phyloP scores from a whole-genome alignment of 176 grass and related monocot species.

The Ensete glaucum region DNA sequence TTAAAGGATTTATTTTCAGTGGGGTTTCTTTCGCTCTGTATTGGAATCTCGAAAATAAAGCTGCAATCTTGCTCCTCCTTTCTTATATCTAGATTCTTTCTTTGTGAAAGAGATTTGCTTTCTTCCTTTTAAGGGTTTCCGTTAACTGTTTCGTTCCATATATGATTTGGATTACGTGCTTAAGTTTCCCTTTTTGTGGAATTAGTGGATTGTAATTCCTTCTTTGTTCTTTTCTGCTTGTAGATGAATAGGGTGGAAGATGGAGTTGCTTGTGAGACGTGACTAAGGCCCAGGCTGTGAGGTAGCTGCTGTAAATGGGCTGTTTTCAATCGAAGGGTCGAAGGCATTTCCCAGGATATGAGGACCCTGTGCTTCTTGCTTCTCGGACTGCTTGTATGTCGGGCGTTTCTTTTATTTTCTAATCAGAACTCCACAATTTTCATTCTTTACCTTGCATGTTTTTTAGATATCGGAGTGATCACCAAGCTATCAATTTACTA shows the following conservation, averaged over 20 bases:
- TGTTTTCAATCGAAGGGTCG: conserved; percentile 15
- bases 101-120: not conserved
- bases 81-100: no score
- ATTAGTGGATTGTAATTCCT: no score
- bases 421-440: no score
- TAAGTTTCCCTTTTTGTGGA: not conserved
- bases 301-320: conserved; percentile 8
- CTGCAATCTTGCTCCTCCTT: not conserved
- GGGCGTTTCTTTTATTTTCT: no score
- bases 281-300: not conserved
- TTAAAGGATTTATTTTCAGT: no score
- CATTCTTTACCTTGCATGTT: no score
- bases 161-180: not conserved
- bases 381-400: conserved; percentile 24
- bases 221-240: not conserved
- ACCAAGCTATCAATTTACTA: no score
- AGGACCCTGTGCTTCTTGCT: conserved; percentile 23
- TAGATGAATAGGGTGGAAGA: not conserved
- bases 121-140: not conserved
- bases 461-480: no score
- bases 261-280: conserved; percentile 2
- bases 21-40: no score
- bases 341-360: conserved; percentile 25
- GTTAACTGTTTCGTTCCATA: not conserved
- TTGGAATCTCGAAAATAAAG: not conserved